Percentiles rank a stretch among this genome's conserved stretches.
These are phyloP conservation scores for Elaeagnus macrophylla DNA, from an alignment of 306 rosid species.

Conservation along the genomic window DNA sequence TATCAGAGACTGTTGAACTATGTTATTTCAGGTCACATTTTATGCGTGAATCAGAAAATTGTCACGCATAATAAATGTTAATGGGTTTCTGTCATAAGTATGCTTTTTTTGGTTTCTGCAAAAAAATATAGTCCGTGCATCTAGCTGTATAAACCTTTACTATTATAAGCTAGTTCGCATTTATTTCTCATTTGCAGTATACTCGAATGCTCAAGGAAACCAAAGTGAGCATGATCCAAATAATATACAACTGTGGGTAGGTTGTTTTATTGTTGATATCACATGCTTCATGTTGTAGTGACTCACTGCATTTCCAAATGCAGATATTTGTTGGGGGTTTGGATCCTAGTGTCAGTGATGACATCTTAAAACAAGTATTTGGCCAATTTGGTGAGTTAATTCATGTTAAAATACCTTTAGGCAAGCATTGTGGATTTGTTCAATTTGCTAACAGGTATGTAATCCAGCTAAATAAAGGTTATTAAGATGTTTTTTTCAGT, in stretches of 20 bases:
- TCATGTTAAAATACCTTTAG: conserved; percentile 53
- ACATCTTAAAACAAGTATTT: conserved; percentile 45
- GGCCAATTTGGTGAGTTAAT: conserved; percentile 53
- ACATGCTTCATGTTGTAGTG: conserved; percentile 12
- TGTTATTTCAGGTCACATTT: too few relatives aligned
- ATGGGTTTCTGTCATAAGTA: too few relatives aligned
- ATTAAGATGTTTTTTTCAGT: not conserved
- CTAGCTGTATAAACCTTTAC: too few relatives aligned
- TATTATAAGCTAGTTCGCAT: conserved; percentile 12
- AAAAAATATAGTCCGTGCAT: too few relatives aligned
- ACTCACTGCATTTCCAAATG: conserved; percentile 21
- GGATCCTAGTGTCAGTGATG: conserved; percentile 38
- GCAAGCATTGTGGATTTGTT: conserved; percentile 69
- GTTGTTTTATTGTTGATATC: conserved; percentile 6
- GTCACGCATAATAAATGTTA: too few relatives aligned
- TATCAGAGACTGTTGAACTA: too few relatives aligned
- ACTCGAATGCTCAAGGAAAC: conserved; percentile 43
- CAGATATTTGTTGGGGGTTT: conserved; percentile 51
- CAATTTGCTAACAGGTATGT: conserved; percentile 53
- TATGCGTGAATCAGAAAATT: too few relatives aligned
- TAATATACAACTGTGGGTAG: conserved; percentile 60
- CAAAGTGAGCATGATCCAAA: conserved; percentile 60
- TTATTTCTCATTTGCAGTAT: conserved; percentile 40
- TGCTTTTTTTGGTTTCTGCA: too few relatives aligned
- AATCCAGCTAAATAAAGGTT: not conserved